A percentile compares a stretch with the other conserved stretches of the same genome.
These are phyloP conservation scores for Saccharomycopsis schoenii DNA, from an alignment of 805 yeast genomes.

Conservation along the genomic window DNA sequence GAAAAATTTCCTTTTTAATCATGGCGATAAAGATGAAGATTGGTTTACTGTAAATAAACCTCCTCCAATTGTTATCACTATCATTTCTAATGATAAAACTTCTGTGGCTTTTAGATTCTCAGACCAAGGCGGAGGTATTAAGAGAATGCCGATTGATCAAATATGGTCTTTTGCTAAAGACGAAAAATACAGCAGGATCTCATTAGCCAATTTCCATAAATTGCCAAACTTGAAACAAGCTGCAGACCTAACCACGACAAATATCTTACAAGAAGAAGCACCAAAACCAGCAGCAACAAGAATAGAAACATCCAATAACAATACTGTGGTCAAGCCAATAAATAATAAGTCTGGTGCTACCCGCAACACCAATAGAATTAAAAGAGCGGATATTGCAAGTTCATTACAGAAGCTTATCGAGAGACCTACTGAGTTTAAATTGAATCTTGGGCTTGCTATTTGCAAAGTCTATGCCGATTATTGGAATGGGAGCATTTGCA, in stretches of 20 bases:
- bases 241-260: conserved; percentile 19
- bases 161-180: conserved; percentile 85
- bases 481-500: conserved; percentile 86
- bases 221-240: conserved; percentile 50
- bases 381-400: background rate
- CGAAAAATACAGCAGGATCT: conserved; percentile 46
- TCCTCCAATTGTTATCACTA: conserved; percentile 69
- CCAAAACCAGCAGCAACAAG: background rate
- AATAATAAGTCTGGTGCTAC: conserved; percentile 12
- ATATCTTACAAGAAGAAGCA: background rate
- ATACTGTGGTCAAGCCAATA: background rate
- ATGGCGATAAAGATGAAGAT: conserved; percentile 10
- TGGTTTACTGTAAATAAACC: conserved; percentile 30
- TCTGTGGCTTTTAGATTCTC: conserved; percentile 63
- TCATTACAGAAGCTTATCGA: conserved; percentile 48
- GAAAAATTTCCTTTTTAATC: conserved; percentile 27
- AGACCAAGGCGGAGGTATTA: conserved; percentile 87
- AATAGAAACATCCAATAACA: background rate
- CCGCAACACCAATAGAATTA: conserved; percentile 17
- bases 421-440: conserved; percentile 62
- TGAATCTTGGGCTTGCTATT: conserved; percentile 89
- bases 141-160: conserved; percentile 44
- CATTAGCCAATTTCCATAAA: conserved; percentile 57
- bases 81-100: conserved; percentile 55
- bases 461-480: conserved; percentile 89